Evolutionary conservation across 164 flowering plant species (phyloP), one percentile per base, ranked within the genome.

Genomic region (Vitis vinifera): DNA sequence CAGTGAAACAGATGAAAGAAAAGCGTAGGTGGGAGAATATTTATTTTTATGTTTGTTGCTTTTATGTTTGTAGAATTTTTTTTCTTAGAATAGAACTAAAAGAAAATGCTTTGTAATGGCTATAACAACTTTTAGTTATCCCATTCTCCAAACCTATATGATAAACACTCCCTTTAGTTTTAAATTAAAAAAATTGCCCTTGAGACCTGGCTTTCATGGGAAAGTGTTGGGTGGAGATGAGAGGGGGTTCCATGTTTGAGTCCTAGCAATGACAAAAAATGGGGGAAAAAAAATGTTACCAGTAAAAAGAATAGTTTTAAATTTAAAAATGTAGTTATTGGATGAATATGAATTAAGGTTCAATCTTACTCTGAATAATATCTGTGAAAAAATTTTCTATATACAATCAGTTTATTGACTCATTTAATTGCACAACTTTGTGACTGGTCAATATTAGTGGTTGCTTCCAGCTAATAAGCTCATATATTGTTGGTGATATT

Each of bases 1-100:
- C 93, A 62, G 95, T 96, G 59, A 92, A 91, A 79, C 99, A 96
- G 80, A 96, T 96, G 99, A 90, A 89, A 78, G 98, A 96, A 83
- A 96, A 96, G 86, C 86, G 68, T 51, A 87, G 97, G 99, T 96
- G 49, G 62, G 80, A 64, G n/a, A 55, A 15, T 67, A 50, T 60
- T 4, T 68, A 4, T 48, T 50, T 10, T 11, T 58, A 0, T 9
- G 19, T 9, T 19, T 59, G 37, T 59, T 30, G 49, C 11, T 60
- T 57, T 17, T 57, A 11, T 57, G 60, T 19, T 6, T 55, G n/a
- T 16, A 9, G 19, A 16, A 14, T n/a, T 57, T 15, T n/a, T 57
- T 57, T 15, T 16, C 9, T 16, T 15, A 4, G 0, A 37, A 3
- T 51, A 12, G 10, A 51, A 44, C 17, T 44, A 0, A 13, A 7